Evolutionary conservation across 192 early-diverging fungal species (phyloP), one percentile per base, ranked within the genome.

Genomic region (Backusella tarrabulga): DNA sequence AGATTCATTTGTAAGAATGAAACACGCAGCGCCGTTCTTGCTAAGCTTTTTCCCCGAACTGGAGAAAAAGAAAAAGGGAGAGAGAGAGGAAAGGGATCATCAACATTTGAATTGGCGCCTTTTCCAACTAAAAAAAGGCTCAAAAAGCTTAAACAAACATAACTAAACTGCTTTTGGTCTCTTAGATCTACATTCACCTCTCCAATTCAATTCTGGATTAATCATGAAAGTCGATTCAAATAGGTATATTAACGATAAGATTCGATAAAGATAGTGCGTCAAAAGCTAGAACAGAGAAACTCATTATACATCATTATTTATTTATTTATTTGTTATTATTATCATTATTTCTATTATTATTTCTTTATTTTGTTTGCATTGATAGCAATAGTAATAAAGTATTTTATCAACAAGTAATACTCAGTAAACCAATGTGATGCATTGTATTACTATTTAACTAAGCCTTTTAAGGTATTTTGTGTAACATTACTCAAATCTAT

Each of bases 371-470:
- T 32, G 56, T 63, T 63, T 63, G 56, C 56, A 63, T 63, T 63
- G 56, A 29, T 60, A 60, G 19, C 56, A 60, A 63, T 56, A 40
- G 38, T 11, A 40, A 40, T 40, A 40, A 56, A 56, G n/a, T n/a
- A 21, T 21, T 56, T 56, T 56, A 56, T 26, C 54, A 56, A 56
- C 19, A 56, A 23, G 52, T 21, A 21, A 56, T 63, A 50, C 26
- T 26, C 26, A 63, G 23, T 63, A 26, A 63, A 63, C 56, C 56
- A 63, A 63, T 63, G 56, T 63, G 56, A 63, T 63, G 56, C 56
- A 63, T 63, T 63, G 56, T 63, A 63, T 63, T 23, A 63, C 56
- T 29, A 56, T 63, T 26, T 63, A 26, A 63, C 56, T 63, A 63
- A 63, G 0, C 56, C 26, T 63, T 63, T 63, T 63, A 63, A 29